Base-by-base conservation (phyloP, 352 stramenopile species). In the Phytophthora macrochlamydospora region DNA sequence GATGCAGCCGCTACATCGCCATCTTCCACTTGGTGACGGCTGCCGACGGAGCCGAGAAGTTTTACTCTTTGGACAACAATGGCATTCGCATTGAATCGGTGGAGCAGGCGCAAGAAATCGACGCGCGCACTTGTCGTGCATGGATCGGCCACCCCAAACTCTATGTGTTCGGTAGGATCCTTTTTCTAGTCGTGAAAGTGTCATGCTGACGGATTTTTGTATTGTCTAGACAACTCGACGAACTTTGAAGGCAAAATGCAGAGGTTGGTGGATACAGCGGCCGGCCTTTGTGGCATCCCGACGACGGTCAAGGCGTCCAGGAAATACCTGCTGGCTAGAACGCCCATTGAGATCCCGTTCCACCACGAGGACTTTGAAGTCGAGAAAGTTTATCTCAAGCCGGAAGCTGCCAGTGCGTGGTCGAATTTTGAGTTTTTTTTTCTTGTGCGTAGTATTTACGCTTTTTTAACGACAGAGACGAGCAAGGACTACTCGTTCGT, bases 21-120 rank as follows among this genome's bases (percentile, higher is more conserved):
- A 91, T 96, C 57, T 92, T 96, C 72, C 89, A 96, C 73, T 75
- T 96, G 56, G 87, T 96, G 38, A 95, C 89, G 13, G 96, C 97
- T 2, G 97, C 97, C 3, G 81, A 97, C 52, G 97, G 97, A 50
- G 97, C 97, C 8, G 92, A 98, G 56, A 85, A 91, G 59, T 98
- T 96, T 70, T 99, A 99, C 76, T 97, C 97, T 13, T 75, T 98
- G 40, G 96, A 98, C 29, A 99, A 99, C 71, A 99, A 99, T 76
- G 82, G 81, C 46, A 97, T 94, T 30, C 83, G 97, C 42, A 98
- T 91, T n/a, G 97, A 99, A 84, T 94, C 83, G 12, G 74, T 96
- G 29, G 91, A 98, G 29, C 51, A 97, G 65, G 95, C 97, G n/a
- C 78, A 80, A 3, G 83, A 84, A n/a, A 74, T 98, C 46, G 97